Base-by-base conservation (phyloP, 768 basidiomycete genomes). In the Leccinum incarnatum region DNA sequence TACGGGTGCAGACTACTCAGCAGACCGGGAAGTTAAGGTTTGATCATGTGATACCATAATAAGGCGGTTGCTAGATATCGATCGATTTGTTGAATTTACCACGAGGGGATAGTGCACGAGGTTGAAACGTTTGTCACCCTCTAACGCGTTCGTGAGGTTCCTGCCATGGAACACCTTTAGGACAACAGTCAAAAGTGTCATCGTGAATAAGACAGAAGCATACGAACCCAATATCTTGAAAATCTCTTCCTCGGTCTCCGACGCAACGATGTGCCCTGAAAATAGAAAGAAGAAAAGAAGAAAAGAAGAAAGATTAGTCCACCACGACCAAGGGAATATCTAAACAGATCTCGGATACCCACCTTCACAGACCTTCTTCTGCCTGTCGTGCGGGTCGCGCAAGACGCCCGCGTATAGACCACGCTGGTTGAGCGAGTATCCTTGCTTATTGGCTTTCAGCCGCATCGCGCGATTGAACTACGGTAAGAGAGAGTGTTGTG, bases 401-500 rank as follows among this genome's bases (percentile, higher is more conserved):
- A 91, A 71, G 32, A 95, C 87, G 0, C 83, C 88, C 6, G 75
- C 78, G 65, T 80, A 95, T 5, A 98, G 73, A 0, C 94, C 95
- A 49, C 84, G 82, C 70, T 98, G 95, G 65, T 98, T 97, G 49
- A 98, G 79, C 12, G 89, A 89, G 72, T 86, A 93, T 0, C 93
- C 92, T 69, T 88, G 80, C 50, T 80, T 83, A 62, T 83, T 83
- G 3, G 95, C 95, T 72, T 94, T 93, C 65, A 88, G 72, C 30
- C 95, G 83, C 71, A 98, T 86, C 5, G 88, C 87, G 8, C 95
- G 87, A 72, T 96, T 97, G 74, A 96, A 96, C 92, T 95, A 52
- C 56, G 46, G 32, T 5, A 29, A 9, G 56, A 30, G 54, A 47
- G 46, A 0, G 14, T 45, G 25, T 10, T 25, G 5, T 11, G 17